Evolutionary conservation across 169 alveolate species (phyloP), one percentile per base, ranked within the genome.

Genomic region (Cryptosporidium andersoni): DNA sequence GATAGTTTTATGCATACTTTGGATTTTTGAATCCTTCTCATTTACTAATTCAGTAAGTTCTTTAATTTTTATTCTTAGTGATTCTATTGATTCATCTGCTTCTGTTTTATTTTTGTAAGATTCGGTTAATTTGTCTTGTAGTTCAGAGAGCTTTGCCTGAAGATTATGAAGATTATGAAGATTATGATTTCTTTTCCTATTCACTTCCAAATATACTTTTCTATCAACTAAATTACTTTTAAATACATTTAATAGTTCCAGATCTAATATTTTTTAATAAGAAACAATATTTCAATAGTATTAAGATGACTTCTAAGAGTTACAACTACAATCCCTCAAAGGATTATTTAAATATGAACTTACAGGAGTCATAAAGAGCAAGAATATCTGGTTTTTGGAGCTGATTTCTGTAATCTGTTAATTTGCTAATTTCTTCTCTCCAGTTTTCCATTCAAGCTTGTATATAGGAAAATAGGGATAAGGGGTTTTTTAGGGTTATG

Each of bases 301-400:
- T 25, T 25, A 25, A 25, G 0, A 25, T 25, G 25, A 25, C 25
- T 25, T 25, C 25, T 25, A 25, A 25, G 11, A 37, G 14, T 53
- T 53, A 53, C 5, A 53, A 53, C 9, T 37, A 4, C 9, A 53
- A 8, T 53, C 34, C 5, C 5, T 16, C 14, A 53, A 53, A 16
- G 14, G 9, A 49, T 49, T 12, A 49, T 1, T 2, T 53, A 39
- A 9, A 45, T 45, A 2, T 39, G 11, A 25, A 74, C 85, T 74
- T 74, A 74, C 85, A 74, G 3, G 85, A 74, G 16, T 49, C 85
- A 12, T 74, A 74, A 39, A 74, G 56, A 42, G 40, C 85, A 8
- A 74, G 63, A 16, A 74, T 66, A 47, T 74, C 85, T 45, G 85
- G 42, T 14, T 43, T 42, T 9, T 42, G 16, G 36, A 68, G 85